Conservation (phyloP, 805 yeast genomes). For the Maudiozyma saulgeensis region DNA sequence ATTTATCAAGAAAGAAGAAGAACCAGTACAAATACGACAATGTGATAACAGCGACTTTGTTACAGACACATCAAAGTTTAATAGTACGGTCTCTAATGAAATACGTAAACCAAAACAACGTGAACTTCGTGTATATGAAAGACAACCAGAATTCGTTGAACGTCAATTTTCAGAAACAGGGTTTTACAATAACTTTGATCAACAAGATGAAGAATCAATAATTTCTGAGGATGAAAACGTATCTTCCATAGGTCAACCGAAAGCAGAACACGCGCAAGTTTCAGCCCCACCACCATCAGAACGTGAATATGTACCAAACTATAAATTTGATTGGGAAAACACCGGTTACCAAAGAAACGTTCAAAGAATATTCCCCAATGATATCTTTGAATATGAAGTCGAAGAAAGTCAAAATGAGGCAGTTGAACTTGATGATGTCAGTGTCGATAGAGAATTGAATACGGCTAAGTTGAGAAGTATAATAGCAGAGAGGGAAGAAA, state of each 20-base stretch:
- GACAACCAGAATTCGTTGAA: neutral
- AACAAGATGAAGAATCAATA: neutral
- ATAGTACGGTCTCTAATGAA: neutral
- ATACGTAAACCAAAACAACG: neutral
- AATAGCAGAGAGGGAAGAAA: neutral
- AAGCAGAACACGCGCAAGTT: neutral
- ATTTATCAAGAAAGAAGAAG: slow-evolving; percentile 8
- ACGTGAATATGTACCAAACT: slow-evolving; percentile 5
- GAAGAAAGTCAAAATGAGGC: slow-evolving; percentile 5
- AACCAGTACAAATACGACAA: neutral
- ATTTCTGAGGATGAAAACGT: neutral
- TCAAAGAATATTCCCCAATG: slow-evolving; percentile 14
- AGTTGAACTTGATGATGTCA: neutral
- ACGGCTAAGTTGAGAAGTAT: neutral
- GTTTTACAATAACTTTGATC: neutral
- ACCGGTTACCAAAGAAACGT: slow-evolving; percentile 11
- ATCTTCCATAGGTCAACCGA: neutral
- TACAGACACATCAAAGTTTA: neutral
- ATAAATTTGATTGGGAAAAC: slow-evolving; percentile 17
- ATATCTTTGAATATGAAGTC: slow-evolving; percentile 28
- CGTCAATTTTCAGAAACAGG: neutral
- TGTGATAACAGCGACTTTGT: neutral
- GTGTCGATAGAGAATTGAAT: neutral
- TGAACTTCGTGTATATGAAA: neutral
- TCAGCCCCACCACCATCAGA: neutral